Evolutionary conservation across 2,329 filamentous ascomycete genomes (phyloP).

Genomic region (Penicillium sp.): DNA sequence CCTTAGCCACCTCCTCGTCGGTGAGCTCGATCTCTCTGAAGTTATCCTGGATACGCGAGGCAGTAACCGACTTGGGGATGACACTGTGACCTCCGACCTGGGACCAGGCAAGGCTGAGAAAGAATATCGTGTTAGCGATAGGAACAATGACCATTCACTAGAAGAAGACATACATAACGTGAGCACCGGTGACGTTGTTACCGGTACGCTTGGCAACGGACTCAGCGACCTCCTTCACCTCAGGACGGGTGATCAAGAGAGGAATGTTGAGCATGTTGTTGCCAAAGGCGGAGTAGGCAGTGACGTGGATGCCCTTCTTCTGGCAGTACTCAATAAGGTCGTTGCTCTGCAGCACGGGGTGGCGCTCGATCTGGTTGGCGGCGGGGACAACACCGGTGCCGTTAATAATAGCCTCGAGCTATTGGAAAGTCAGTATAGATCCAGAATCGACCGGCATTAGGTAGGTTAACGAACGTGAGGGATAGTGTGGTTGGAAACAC

Average conservation of each 20-base stretch:
- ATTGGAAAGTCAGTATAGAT: neutral
- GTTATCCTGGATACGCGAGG: slow-evolving; percentile 44
- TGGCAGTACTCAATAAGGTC: slow-evolving; percentile 59
- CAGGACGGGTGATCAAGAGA: slow-evolving; percentile 62
- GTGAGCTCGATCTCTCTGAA: slow-evolving; percentile 45
- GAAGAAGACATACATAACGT: slow-evolving; percentile 33
- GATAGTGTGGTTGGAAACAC: slow-evolving; percentile 45
- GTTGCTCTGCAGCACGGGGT: slow-evolving; percentile 66
- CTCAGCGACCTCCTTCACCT: slow-evolving; percentile 65
- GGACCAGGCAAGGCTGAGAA: slow-evolving; percentile 38
- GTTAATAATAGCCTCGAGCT: slow-evolving; percentile 57
- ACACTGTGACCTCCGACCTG: slow-evolving; percentile 42
- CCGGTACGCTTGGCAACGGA: slow-evolving; percentile 44
- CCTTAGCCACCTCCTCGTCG: slow-evolving; percentile 37
- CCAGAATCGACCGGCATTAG: neutral
- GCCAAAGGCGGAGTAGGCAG: slow-evolving; percentile 64
- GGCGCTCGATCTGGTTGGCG: slow-evolving; percentile 69
- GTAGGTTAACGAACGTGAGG: slow-evolving; percentile 29
- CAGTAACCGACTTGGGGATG: slow-evolving; percentile 46
- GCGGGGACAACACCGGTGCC: slow-evolving; percentile 60
- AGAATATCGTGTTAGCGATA: slow-evolving; percentile 3
- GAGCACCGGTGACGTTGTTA: slow-evolving; percentile 34
- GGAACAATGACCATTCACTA: neutral
- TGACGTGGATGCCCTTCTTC: slow-evolving; percentile 59
- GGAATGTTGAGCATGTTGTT: slow-evolving; percentile 62